These are phyloP conservation scores for Microdochium paspali DNA, from an alignment of 2,329 filamentous ascomycete genomes.

Conservation along the genomic window DNA sequence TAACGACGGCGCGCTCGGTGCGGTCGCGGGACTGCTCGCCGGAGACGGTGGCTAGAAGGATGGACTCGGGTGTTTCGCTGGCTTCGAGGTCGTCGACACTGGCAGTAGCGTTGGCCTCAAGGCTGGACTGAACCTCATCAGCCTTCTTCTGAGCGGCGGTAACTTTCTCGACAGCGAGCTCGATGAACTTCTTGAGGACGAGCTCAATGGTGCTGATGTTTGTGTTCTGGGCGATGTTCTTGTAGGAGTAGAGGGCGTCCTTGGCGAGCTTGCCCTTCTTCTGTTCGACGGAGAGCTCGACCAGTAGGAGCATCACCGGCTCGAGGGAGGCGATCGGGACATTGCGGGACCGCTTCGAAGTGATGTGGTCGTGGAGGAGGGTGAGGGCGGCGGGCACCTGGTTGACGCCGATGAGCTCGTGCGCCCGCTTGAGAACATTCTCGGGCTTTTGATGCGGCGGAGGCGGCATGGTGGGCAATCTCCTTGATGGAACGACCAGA, in stretches of 20 bases:
- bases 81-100: slow-evolving; percentile 90
- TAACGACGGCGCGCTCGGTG: slow-evolving; percentile 95
- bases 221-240: slow-evolving; percentile 98
- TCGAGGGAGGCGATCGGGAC: slow-evolving; percentile 92
- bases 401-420: slow-evolving; percentile 97
- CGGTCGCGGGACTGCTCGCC: slow-evolving; percentile 96
- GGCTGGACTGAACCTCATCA: slow-evolving; percentile 82
- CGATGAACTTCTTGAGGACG: slow-evolving; percentile 96
- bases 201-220: slow-evolving; percentile 97
- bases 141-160: slow-evolving; percentile 92
- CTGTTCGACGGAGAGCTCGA: slow-evolving; percentile 92
- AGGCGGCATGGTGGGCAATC: slow-evolving; percentile 59
- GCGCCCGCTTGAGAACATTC: slow-evolving; percentile 96
- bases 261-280: slow-evolving; percentile 98
- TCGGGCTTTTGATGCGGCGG: slow-evolving; percentile 96
- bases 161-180: slow-evolving; percentile 92
- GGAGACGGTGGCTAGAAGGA: slow-evolving; percentile 93
- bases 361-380: slow-evolving; percentile 98
- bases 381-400: slow-evolving; percentile 87
- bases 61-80: slow-evolving; percentile 94
- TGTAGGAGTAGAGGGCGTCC: slow-evolving; percentile 98
- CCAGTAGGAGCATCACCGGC: slow-evolving; percentile 96
- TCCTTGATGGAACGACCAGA: slow-evolving; percentile 13
- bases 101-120: slow-evolving; percentile 65
- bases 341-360: slow-evolving; percentile 95